Evolutionary conservation across 2,329 filamentous ascomycete species (phyloP), one percentile per base, ranked within the genome.

Genomic region (Beauveria bassiana): DNA sequence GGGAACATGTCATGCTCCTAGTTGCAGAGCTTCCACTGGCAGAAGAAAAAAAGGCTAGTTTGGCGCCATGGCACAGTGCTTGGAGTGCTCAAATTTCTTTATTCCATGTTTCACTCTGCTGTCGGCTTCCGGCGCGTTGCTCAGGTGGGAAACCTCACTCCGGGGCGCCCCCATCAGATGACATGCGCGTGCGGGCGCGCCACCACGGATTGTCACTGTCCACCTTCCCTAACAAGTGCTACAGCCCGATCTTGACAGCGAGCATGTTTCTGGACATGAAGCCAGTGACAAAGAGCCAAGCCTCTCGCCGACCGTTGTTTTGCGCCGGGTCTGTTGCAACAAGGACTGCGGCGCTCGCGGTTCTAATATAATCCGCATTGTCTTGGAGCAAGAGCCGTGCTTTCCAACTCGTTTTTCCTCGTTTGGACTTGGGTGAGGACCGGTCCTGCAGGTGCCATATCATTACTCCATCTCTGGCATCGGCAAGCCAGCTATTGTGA

Each of bases 251-350:
- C 68, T 80, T 79, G 22, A 81, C 75, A 12, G 81, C 82, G 63
- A 85, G 68, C 40, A 80, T 72, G 61, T 70, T 77, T 38, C 74
- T 71, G 2, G 81, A 79, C 63, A 81, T 63, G 61, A 84, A 83
- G 0, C 85, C 84, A 0, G 83, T 83, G 2, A 81, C 78, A 68
- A 83, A 86, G 18, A 87, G 67, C 81, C 82, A 85, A 0, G 78
- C 84, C 63, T 77, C 76, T 20, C 79, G 76, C 65, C 76, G 73
- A 0, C 77, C 76, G 0, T 64, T 71, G 53, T 79, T 77, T 14
- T 72, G 66, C 16, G 68, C 67, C 0, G 81, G 81, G 45, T 84
- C 77, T 57, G 83, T 78, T 0, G 78, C 77, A 1, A 87, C 75
- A 49, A 87, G 62, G 0, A 85, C 77, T 0, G 81, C 81, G 0